Conservation (phyloP, 1,284 basidiomycete species). For the Agroathelia rolfsii region DNA sequence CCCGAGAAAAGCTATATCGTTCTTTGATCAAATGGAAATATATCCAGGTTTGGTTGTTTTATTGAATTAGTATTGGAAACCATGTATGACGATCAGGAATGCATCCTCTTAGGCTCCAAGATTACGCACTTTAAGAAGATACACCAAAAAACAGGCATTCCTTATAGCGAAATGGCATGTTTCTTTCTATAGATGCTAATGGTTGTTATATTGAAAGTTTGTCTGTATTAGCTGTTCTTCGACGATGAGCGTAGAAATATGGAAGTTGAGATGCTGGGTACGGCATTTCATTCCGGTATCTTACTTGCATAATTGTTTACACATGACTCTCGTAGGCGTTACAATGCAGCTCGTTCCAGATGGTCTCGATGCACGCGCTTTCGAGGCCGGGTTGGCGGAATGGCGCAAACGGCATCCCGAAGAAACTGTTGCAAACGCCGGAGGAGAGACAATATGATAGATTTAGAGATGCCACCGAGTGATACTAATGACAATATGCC, state of each 20-base stretch:
- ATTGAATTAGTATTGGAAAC: too few species aligned
- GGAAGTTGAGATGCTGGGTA: constrained; percentile 67
- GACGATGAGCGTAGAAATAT: constrained; percentile 74
- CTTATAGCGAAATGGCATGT: constrained; percentile 76
- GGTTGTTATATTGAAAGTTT: constrained; percentile 4
- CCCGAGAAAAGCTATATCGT: constrained; percentile 46
- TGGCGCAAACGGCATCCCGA: constrained; percentile 44
- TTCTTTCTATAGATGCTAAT: constrained; percentile 4
- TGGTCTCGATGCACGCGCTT: constrained; percentile 43
- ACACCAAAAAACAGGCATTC: constrained; percentile 70
- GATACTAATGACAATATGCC: neutral
- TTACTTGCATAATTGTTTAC: constrained; percentile 4
- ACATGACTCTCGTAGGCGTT: constrained; percentile 37
- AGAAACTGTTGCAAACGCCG: constrained; percentile 19
- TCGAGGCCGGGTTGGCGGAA: constrained; percentile 49
- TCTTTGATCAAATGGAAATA: constrained; percentile 78
- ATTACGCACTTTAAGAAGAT: constrained; percentile 71
- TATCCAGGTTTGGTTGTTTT: constrained; percentile 50
- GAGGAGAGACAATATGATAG: neutral
- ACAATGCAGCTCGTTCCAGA: constrained; percentile 53
- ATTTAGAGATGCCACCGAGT: neutral
- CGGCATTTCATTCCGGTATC: constrained; percentile 10
- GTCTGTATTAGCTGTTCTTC: constrained; percentile 57
- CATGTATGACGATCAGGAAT: too few species aligned
- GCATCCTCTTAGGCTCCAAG: constrained; percentile 54